A percentile compares a stretch with the other conserved stretches of the same genome.
phyloP scores from a whole-genome alignment of 768 basidiomycete genomes.

The Russula sp. region DNA sequence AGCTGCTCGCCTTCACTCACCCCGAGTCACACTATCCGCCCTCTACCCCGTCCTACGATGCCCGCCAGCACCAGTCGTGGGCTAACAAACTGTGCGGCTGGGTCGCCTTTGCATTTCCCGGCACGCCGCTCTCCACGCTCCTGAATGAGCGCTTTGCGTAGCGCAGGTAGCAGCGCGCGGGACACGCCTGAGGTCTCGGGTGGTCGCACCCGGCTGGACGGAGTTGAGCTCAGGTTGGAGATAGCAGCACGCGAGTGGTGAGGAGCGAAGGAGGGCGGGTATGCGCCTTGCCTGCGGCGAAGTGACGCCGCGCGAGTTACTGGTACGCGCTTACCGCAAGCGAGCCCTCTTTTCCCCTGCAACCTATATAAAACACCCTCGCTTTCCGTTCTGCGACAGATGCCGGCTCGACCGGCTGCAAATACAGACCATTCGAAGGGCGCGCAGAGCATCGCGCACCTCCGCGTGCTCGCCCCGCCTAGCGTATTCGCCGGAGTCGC shows the following conservation, averaged over 20 bases:
- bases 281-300: slow-evolving; percentile 57
- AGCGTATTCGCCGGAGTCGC: too few species aligned
- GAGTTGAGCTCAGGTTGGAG: slow-evolving; percentile 49
- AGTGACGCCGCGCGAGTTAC: slow-evolving; percentile 49
- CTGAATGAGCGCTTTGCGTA: too few species aligned
- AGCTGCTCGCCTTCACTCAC: slow-evolving; percentile 66
- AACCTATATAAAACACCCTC: neutral
- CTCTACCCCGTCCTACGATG: slow-evolving; percentile 36
- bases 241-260: slow-evolving; percentile 35
- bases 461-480: too few species aligned
- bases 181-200: too few species aligned
- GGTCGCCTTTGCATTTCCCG: slow-evolving; percentile 62
- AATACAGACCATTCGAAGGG: too few species aligned
- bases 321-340: slow-evolving; percentile 35
- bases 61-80: slow-evolving; percentile 48
- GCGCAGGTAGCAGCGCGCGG: too few species aligned
- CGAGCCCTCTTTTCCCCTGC: too few species aligned
- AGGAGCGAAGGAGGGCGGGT: slow-evolving; percentile 22
- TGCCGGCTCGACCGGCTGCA: neutral
- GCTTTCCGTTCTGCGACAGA: neutral
- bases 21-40: slow-evolving; percentile 58
- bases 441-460: too few species aligned
- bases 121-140: too few species aligned
- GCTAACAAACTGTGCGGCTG: slow-evolving; percentile 48
- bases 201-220: too few species aligned